These are phyloP conservation scores for Millerozyma acaciae DNA, from an alignment of 805 yeast species.

Conservation along the genomic window DNA sequence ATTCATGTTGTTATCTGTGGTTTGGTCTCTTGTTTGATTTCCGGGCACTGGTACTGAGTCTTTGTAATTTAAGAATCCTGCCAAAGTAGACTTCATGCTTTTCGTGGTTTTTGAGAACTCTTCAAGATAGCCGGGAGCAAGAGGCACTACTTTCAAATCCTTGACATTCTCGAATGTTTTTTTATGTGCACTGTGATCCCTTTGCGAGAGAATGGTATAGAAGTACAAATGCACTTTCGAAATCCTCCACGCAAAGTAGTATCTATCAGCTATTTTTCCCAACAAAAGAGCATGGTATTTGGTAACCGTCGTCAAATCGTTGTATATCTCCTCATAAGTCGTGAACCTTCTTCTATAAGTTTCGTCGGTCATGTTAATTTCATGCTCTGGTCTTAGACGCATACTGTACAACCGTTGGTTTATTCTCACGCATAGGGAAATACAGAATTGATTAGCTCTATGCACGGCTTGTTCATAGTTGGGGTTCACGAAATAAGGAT, in stretches of 20 bases:
- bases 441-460: constrained; percentile 22
- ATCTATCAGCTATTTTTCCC: constrained; percentile 45
- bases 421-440: constrained; percentile 6
- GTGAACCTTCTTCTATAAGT: constrained; percentile 4
- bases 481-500: constrained; percentile 36
- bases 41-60: too few relatives aligned
- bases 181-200: too few relatives aligned
- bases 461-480: constrained; percentile 29
- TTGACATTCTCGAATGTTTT: too few relatives aligned
- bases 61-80: constrained; percentile 6
- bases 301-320: too few relatives aligned
- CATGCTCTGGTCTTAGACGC: constrained; percentile 1
- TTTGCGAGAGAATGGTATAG: constrained; percentile 15
- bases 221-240: constrained; percentile 49
- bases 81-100: constrained; percentile 2
- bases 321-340: too few relatives aligned
- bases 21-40: too few relatives aligned
- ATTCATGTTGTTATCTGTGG: too few relatives aligned
- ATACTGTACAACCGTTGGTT: constrained; percentile 6
- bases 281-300: constrained; percentile 20
- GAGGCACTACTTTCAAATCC: background rate
- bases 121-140: constrained; percentile 11
- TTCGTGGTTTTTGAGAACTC: constrained; percentile 13
- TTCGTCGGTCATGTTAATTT: background rate
- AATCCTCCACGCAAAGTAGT: constrained; percentile 64